Evolutionary conservation across 1,284 basidiomycete genomes (phyloP).

Genomic region (Ceratobasidium sp.): DNA sequence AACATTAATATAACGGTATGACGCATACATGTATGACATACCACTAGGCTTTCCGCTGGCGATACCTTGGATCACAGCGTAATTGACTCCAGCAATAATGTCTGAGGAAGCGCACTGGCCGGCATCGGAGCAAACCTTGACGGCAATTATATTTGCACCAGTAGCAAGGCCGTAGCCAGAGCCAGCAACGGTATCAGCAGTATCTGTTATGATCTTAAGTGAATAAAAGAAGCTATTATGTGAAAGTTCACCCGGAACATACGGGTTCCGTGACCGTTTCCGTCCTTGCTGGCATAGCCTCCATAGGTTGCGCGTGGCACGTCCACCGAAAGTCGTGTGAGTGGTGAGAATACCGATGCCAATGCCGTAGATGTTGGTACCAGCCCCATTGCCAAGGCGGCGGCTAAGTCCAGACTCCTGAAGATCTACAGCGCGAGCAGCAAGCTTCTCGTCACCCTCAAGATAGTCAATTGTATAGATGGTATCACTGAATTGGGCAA

Average conservation of each 20-base stretch:
- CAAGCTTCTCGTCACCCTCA: constrained; percentile 26
- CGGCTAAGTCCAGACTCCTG: background rate
- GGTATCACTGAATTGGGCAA: background rate
- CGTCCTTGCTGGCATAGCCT: constrained; percentile 30
- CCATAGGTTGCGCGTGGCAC: constrained; percentile 41
- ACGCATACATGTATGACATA: background rate
- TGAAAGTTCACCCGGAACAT: background rate
- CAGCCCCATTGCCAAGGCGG: constrained; percentile 1
- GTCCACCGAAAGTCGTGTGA: constrained; percentile 40
- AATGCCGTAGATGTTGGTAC: constrained; percentile 12
- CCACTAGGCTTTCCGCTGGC: constrained; percentile 56
- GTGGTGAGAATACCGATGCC: constrained; percentile 33
- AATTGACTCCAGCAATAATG: constrained; percentile 86
- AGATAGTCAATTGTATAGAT: constrained; percentile 22
- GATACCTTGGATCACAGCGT: constrained; percentile 72
- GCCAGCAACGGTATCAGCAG: constrained; percentile 59
- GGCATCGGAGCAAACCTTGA: constrained; percentile 95
- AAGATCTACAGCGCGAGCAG: background rate
- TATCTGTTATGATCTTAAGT: constrained; percentile 14
- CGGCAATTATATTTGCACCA: constrained; percentile 90
- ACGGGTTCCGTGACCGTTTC: constrained; percentile 44
- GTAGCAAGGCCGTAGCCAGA: constrained; percentile 94
- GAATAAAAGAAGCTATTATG: background rate
- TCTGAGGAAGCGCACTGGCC: constrained; percentile 96
- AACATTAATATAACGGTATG: background rate